phyloP scores from a whole-genome alignment of 768 basidiomycete genomes.

The Agaricus sinodeliciosus region DNA sequence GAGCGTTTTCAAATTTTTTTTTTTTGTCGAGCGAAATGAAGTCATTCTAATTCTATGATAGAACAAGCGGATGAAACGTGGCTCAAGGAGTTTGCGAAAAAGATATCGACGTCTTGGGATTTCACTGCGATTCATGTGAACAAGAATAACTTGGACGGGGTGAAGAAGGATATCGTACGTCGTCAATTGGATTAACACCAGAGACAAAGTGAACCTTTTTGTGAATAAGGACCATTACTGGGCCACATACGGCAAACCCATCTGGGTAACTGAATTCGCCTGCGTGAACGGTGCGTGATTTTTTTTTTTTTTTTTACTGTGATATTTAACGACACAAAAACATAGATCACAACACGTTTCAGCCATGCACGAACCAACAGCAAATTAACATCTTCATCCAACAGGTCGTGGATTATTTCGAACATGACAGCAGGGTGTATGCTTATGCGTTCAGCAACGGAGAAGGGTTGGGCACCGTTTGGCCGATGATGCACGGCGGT shows the following conservation, averaged over 20 bases:
- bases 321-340: neutral
- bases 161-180: conserved; percentile 35
- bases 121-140: conserved; percentile 43
- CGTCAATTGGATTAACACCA: neutral
- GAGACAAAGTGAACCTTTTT: neutral
- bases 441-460: conserved; percentile 46
- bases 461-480: conserved; percentile 36
- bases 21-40: too few relatives aligned
- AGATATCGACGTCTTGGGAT: conserved; percentile 36
- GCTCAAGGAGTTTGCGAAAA: conserved; percentile 31
- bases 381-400: conserved; percentile 37
- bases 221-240: conserved; percentile 36
- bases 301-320: neutral
- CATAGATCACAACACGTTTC: conserved; percentile 30
- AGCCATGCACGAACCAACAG: conserved; percentile 35
- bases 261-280: conserved; percentile 45
- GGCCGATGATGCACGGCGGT: conserved; percentile 34
- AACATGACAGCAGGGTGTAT: conserved; percentile 27
- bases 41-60: conserved; percentile 13
- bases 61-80: conserved; percentile 44
- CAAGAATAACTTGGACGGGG: conserved; percentile 39
- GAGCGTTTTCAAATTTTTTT: conserved; percentile 20
- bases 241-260: conserved; percentile 33
- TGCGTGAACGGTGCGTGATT: conserved; percentile 34
- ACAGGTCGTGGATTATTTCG: conserved; percentile 31